Conservation (phyloP, 2,329 filamentous ascomycete genomes). For the Colletotrichum tanaceti region DNA sequence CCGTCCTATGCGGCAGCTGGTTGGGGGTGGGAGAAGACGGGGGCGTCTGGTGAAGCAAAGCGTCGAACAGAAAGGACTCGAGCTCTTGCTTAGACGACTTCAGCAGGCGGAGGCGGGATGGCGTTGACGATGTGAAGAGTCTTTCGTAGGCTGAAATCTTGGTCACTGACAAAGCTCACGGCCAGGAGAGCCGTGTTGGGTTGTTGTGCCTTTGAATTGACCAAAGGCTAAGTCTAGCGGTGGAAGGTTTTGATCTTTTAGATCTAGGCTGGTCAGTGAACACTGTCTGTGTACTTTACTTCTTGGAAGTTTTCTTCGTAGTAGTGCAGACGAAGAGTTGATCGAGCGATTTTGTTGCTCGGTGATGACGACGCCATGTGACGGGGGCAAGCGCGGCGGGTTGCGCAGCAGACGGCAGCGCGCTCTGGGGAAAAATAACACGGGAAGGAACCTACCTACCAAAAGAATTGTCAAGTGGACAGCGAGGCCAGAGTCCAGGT, state of each 20-base stretch:
- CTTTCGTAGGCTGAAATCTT: constrained; percentile 76
- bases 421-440: constrained; percentile 6
- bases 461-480: constrained; percentile 20
- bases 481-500: constrained; percentile 26
- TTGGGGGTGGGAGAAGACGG: constrained; percentile 69
- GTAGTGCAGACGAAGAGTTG: background rate
- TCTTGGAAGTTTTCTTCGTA: constrained; percentile 19
- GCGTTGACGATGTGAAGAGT: constrained; percentile 75
- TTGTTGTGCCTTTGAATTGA: constrained; percentile 71
- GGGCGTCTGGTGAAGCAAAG: constrained; percentile 57
- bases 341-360: constrained; percentile 23
- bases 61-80: constrained; percentile 64
- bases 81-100: constrained; percentile 59
- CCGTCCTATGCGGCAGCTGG: constrained; percentile 99
- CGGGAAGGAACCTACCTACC: constrained; percentile 29
- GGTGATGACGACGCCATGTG: constrained; percentile 38
- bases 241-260: constrained; percentile 37
- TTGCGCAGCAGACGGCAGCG: constrained; percentile 11
- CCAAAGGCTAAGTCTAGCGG: constrained; percentile 67
- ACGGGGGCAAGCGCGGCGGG: constrained; percentile 11
- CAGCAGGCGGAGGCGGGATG: constrained; percentile 66
- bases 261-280: constrained; percentile 37
- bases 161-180: constrained; percentile 72
- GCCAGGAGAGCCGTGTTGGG: constrained; percentile 72
- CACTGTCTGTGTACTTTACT: no score